These are phyloP conservation scores for Fusarium nisikadoi DNA, from an alignment of 2,329 filamentous ascomycete genomes.

Conservation along the genomic window DNA sequence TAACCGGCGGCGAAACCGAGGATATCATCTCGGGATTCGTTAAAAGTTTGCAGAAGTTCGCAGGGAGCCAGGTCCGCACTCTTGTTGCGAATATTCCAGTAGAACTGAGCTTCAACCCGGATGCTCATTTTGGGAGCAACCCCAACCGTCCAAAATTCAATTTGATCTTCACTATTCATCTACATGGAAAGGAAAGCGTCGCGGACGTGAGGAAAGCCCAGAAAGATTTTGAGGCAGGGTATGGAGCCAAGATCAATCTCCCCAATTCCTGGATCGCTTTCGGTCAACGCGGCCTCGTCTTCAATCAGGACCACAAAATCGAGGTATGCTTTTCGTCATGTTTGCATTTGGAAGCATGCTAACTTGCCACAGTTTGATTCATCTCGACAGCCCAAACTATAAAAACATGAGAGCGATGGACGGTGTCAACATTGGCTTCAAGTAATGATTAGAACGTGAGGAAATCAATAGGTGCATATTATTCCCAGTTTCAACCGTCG, in stretches of 20 bases:
- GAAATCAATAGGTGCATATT: fast-evolving
- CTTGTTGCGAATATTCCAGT: not conserved
- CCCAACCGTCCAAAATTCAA: not conserved
- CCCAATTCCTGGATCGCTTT: not conserved
- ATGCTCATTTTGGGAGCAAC: not conserved
- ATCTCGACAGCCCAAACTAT: not conserved
- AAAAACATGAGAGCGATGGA: too few relatives aligned
- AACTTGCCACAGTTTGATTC: not conserved
- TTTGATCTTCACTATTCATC: not conserved
- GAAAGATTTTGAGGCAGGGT: not conserved
- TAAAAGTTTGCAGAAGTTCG: not conserved
- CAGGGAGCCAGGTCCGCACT: not conserved
- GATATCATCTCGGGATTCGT: not conserved
- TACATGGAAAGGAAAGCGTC: not conserved
- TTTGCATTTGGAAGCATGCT: fast-evolving
- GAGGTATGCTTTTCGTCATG: not conserved
- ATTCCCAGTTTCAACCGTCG: fast-evolving
- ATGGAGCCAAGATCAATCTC: not conserved
- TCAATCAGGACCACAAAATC: not conserved
- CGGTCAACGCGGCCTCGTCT: not conserved
- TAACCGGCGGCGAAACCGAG: fast-evolving
- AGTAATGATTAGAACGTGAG: fast-evolving
- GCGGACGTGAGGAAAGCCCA: not conserved
- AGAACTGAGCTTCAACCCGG: not conserved
- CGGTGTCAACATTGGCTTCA: not conserved